Conservation (phyloP, 306 rosid species). For the Quercus dentata region DNA sequence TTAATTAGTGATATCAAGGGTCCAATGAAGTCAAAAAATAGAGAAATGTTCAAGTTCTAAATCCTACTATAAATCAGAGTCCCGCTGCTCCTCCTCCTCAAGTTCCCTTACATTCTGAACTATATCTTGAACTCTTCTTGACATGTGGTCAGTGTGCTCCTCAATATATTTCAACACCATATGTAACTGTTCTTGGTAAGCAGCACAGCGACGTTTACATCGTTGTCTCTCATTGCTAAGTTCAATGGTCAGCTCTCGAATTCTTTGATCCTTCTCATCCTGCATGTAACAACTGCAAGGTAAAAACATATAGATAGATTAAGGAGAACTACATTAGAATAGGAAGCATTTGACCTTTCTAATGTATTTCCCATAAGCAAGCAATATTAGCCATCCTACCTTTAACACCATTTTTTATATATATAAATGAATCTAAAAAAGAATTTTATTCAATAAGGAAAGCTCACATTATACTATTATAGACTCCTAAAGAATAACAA, state of each 20-base stretch:
- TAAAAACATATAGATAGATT: neutral
- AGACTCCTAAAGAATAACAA: too few species aligned
- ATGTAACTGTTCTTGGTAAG: conserved; percentile 56
- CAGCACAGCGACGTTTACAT: conserved; percentile 61
- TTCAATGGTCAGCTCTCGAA: conserved; percentile 55
- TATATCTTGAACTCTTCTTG: conserved; percentile 48
- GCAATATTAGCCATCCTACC: too few species aligned
- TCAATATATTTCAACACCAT: conserved; percentile 47
- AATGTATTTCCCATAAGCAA: too few species aligned
- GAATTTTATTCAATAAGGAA: too few species aligned
- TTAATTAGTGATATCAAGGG: neutral
- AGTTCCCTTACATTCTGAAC: conserved; percentile 50
- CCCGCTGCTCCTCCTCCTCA: conserved; percentile 49
- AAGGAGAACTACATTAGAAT: too few species aligned
- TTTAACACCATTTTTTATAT: too few species aligned
- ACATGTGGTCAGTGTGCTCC: conserved; percentile 58
- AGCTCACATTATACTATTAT: too few species aligned
- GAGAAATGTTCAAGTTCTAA: neutral
- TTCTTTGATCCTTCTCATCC: conserved; percentile 73
- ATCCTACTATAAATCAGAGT: conserved; percentile 13
- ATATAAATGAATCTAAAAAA: too few species aligned
- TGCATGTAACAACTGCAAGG: conserved; percentile 21
- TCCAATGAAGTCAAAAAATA: neutral
- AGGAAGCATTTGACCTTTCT: too few species aligned
- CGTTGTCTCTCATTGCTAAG: conserved; percentile 62